Percentiles rank a stretch among this genome's conserved stretches.
Evolutionary conservation across 805 yeast genomes (phyloP).

Genomic region (Nakazawaea holstii): DNA sequence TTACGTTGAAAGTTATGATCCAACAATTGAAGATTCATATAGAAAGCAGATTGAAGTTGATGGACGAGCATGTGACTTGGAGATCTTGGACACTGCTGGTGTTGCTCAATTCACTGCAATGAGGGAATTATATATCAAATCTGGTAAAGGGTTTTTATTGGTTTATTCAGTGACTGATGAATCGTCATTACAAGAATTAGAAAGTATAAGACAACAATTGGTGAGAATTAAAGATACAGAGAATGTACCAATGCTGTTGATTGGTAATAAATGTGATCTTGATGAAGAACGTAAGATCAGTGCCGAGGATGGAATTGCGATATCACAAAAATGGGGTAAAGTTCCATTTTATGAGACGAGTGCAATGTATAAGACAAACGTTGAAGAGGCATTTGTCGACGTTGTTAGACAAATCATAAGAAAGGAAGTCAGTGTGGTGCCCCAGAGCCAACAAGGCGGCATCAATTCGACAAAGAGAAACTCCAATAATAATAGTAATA

Average conservation of each 20-base stretch:
- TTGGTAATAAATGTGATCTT: conserved; percentile 89
- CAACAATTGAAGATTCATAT: conserved; percentile 95
- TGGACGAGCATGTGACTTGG: conserved; percentile 80
- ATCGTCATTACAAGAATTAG: conserved; percentile 67
- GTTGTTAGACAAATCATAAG: conserved; percentile 86
- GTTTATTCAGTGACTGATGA: conserved; percentile 58
- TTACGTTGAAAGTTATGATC: conserved; percentile 88
- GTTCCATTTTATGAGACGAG: conserved; percentile 92
- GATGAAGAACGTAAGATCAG: conserved; percentile 67
- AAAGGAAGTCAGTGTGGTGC: conserved; percentile 37
- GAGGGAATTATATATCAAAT: conserved; percentile 83
- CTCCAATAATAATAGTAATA: too few relatives aligned
- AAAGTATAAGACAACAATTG: conserved; percentile 79
- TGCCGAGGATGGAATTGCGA: conserved; percentile 77
- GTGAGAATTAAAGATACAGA: conserved; percentile 72
- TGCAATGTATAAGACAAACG: conserved; percentile 86
- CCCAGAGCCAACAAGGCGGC: not conserved
- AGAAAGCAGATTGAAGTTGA: conserved; percentile 85
- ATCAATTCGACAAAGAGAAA: not conserved
- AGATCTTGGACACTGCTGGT: conserved; percentile 64
- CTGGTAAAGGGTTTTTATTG: conserved; percentile 70
- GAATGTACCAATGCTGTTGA: conserved; percentile 81
- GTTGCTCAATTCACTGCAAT: conserved; percentile 91
- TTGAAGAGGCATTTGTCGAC: conserved; percentile 85
- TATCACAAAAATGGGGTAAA: conserved; percentile 81